Evolutionary conservation across 305 asterid species (phyloP).

Genomic region (Caryopteris hybrid): DNA sequence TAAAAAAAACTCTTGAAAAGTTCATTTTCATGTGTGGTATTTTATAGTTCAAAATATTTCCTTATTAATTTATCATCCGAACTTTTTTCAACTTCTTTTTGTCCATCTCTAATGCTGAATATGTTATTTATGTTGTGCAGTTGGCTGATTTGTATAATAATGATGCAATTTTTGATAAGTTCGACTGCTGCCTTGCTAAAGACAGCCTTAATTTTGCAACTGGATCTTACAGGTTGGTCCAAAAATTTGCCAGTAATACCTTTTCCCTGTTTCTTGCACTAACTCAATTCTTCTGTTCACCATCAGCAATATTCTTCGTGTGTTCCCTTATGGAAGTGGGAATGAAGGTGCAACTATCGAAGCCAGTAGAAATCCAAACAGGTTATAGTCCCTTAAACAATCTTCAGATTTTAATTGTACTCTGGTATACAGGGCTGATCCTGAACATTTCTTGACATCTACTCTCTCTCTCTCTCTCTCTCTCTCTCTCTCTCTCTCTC

Average conservation of each 20-base stretch:
- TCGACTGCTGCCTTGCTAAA: constrained; percentile 69
- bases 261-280: background rate
- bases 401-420: background rate
- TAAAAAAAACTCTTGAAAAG: background rate
- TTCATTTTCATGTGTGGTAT: background rate
- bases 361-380: constrained; percentile 42
- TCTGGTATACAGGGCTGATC: background rate
- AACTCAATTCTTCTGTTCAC: constrained; percentile 2
- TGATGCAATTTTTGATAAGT: constrained; percentile 83
- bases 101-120: constrained; percentile 20
- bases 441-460: too few species aligned
- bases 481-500: too few species aligned
- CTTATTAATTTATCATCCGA: background rate
- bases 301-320: constrained; percentile 53
- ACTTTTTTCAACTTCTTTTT: background rate
- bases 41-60: background rate
- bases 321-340: constrained; percentile 56
- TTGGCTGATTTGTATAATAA: constrained; percentile 66
- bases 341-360: constrained; percentile 55
- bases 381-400: constrained; percentile 28
- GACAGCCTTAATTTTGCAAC: constrained; percentile 71
- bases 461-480: too few species aligned
- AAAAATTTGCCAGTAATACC: constrained; percentile 1
- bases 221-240: constrained; percentile 73
- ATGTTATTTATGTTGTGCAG: constrained; percentile 37